Evolutionary conservation across 495 filamentous ascomycete species (phyloP), one percentile per base, ranked within the genome.

Genomic region (Pyronema omphalodes): DNA sequence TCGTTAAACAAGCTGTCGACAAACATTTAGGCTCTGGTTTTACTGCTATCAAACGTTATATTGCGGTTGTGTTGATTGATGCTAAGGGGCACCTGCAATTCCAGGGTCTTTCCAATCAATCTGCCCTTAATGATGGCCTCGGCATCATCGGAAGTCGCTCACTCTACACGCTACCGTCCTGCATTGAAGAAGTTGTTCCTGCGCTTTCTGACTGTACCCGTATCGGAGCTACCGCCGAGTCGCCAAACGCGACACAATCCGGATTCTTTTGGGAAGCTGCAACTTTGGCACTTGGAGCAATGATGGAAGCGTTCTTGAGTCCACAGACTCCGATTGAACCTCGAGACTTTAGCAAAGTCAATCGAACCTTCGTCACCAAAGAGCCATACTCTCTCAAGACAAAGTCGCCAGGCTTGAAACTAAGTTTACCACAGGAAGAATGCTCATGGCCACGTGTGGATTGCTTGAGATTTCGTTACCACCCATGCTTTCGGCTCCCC

Each of bases 401-500:
- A 48, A 62, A 62, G 37, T 58, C 60, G 36, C 51, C 59, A 44
- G 60, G 60, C 39, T 43, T 63, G 44, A 62, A 41, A 45, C 44
- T 37, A 18, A 15, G 48, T 9, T 15, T 51, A 12, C 60, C 60
- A 7, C 55, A 61, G 44, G 53, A 58, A 34, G 60, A 62, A 52
- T 61, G 55, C 19, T 50, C 37, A 35, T 62, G 60, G 60, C 51
- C 60, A 0, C 61, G 60, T 43, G 37, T 95, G 3, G 91, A 95
- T 68, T 78, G 79, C 41, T 71, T 98, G 39, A 82, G 86, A 29
- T 91, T 95, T 68, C 81, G 86, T 36, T 84, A 78, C 54, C 91
- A 98, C 61, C 89, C 91, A 0, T 89, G 86, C 67, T 95, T 98
- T 69, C 73, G 79, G 14, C 73, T 91, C 41, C 86, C 88, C 8